A percentile compares a stretch with the other conserved stretches of the same genome.
Conservation (phyloP, 2,329 filamentous ascomycete species). For the Scytalidium lignicola region DNA sequence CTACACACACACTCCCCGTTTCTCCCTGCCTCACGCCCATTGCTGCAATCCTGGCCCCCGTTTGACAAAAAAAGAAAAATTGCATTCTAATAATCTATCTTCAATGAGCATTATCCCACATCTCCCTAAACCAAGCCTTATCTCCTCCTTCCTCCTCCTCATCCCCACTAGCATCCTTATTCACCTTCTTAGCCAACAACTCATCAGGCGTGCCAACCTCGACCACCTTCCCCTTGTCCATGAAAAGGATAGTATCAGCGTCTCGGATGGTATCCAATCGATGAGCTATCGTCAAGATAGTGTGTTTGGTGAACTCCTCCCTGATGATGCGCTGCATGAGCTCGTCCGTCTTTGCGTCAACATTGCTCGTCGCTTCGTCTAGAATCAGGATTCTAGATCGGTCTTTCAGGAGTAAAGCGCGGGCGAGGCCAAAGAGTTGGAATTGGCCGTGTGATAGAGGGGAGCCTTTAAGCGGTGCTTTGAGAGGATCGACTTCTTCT, state of each 20-base stretch:
- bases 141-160: background rate
- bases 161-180: too few relatives aligned
- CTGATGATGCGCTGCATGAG: conserved; percentile 81
- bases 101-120: conserved; percentile 3
- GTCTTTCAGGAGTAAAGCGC: conserved; percentile 40
- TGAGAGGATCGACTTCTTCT: conserved; percentile 13
- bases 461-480: conserved; percentile 1
- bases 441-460: conserved; percentile 51
- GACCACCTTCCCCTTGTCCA: conserved; percentile 66
- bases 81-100: background rate
- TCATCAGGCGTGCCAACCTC: conserved; percentile 74
- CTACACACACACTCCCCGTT: too few relatives aligned
- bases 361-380: conserved; percentile 54
- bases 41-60: too few relatives aligned
- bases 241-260: conserved; percentile 75
- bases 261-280: conserved; percentile 85
- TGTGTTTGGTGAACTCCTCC: conserved; percentile 75
- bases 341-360: conserved; percentile 84
- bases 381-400: conserved; percentile 48
- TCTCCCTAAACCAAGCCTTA: conserved; percentile 4
- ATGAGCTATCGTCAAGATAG: conserved; percentile 88
- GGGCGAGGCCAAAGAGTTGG: conserved; percentile 70
- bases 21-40: too few relatives aligned
- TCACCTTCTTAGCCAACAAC: conserved; percentile 51
- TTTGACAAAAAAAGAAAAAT: too few relatives aligned